These are phyloP conservation scores for Hortiboletus flavorubellus DNA, from an alignment of 768 basidiomycete genomes.

Conservation along the genomic window DNA sequence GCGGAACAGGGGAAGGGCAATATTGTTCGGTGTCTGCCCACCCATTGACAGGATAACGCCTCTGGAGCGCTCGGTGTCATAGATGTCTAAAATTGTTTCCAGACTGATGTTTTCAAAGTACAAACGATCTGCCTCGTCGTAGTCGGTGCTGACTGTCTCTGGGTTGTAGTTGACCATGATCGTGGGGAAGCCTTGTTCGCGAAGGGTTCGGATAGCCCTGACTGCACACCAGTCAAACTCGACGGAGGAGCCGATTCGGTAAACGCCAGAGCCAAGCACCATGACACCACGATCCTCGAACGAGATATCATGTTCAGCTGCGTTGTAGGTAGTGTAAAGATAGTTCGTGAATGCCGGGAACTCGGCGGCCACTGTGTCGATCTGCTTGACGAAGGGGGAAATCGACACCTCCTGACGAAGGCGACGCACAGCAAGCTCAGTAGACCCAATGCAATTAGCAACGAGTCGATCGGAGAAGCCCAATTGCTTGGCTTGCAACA, in stretches of 20 bases:
- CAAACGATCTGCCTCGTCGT: slow-evolving; percentile 96
- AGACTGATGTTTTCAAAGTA: slow-evolving; percentile 99
- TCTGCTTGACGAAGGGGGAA: slow-evolving; percentile 94
- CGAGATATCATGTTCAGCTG: slow-evolving; percentile 84
- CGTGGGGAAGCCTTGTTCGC: slow-evolving; percentile 91
- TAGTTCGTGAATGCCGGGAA: slow-evolving; percentile 99
- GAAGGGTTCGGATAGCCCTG: slow-evolving; percentile 91
- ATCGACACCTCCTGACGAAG: slow-evolving; percentile 83
- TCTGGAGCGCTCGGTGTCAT: slow-evolving; percentile 83
- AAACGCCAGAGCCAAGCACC: slow-evolving; percentile 97
- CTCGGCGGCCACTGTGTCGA: slow-evolving; percentile 98
- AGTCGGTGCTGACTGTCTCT: slow-evolving; percentile 98
- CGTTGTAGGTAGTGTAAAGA: slow-evolving; percentile 97
- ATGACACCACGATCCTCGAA: slow-evolving; percentile 94
- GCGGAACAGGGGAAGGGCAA: slow-evolving; percentile 90
- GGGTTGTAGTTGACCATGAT: slow-evolving; percentile 99
- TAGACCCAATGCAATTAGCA: slow-evolving; percentile 78
- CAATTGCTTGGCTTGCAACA: slow-evolving; percentile 86
- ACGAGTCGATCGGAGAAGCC: slow-evolving; percentile 96
- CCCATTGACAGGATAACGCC: slow-evolving; percentile 98
- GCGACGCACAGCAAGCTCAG: slow-evolving; percentile 88
- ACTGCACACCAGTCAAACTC: slow-evolving; percentile 99
- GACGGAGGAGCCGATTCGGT: slow-evolving; percentile 97
- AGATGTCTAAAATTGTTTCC: slow-evolving; percentile 96
- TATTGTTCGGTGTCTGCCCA: slow-evolving; percentile 98